These are phyloP conservation scores for Prasinococcaceae sp. DNA, from an alignment of 139 green algal genomes.

Conservation along the genomic window DNA sequence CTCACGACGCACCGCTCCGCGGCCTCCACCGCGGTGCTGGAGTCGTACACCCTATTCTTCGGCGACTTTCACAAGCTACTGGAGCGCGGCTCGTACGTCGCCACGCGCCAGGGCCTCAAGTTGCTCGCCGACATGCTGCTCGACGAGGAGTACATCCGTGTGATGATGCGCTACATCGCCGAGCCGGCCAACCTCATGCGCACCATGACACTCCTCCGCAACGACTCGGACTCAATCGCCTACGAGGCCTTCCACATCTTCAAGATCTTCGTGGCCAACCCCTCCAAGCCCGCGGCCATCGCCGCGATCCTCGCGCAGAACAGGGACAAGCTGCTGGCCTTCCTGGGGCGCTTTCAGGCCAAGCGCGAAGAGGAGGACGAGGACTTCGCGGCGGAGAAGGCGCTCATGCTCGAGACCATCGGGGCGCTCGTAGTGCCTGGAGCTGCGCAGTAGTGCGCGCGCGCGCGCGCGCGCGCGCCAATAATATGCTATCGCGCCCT, in stretches of 20 bases:
- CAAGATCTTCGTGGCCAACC: conserved; percentile 96
- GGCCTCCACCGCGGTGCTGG: too few relatives aligned
- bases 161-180: conserved; percentile 78
- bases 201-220: conserved; percentile 77
- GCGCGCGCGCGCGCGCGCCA: too few relatives aligned
- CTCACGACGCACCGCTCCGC: too few relatives aligned
- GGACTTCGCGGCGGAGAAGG: conserved; percentile 23
- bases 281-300: conserved; percentile 69
- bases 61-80: too few relatives aligned
- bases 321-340: conserved; percentile 78
- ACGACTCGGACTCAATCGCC: neutral
- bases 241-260: conserved; percentile 96
- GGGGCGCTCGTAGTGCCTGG: too few relatives aligned
- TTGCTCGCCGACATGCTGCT: conserved; percentile 83
- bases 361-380: conserved; percentile 38
- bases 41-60: too few relatives aligned
- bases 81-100: too few relatives aligned
- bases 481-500: too few relatives aligned
- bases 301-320: conserved; percentile 73
- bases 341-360: conserved; percentile 81
- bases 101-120: conserved; percentile 24
- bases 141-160: conserved; percentile 61
- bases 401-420: conserved; percentile 11
- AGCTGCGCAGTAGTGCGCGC: conserved; percentile 7
- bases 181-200: conserved; percentile 72